Evolutionary conservation across 192 early-diverging fungal genomes (phyloP), one percentile per base, ranked within the genome.

Genomic region (Coemansia umbellata): DNA sequence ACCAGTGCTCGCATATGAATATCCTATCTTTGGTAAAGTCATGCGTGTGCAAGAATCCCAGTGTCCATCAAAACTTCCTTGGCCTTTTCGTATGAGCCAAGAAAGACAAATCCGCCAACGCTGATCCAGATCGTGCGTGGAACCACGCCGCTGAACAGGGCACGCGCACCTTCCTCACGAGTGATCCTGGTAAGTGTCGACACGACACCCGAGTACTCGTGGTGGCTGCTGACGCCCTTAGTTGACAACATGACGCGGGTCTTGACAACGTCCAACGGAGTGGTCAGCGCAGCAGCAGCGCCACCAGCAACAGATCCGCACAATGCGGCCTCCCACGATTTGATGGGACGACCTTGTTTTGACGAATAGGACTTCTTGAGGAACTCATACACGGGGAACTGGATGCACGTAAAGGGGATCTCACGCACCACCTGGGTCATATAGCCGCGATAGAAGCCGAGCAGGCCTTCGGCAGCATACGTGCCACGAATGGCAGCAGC

Each of bases 391-490:
- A 98, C 59, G 5, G 95, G 92, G 65, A 98, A 98, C 68, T 98
- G 95, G 27, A 98, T 87, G 68, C 92, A 95, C 0, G 93, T 84
- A 60, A 98, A 98, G 15, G 95, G 95, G 58, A 98, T 95, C 79
- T 98, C 95, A 32, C 95, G 81, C 54, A 92, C 91, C 4, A 98
- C 86, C 18, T 92, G 94, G 41, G 89, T 92, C 43, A 87, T 64
- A 55, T 89, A 98, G 6, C 95, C 95, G 18, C 92, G 85, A 58
- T 96, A 98, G 52, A 98, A 89, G 4, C 94, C 95, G 47, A 82
- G 50, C 4, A 91, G 31, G 1, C 93, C 93, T 37, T 94, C 89
- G 13, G 75, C 58, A 3, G 67, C 47, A 41, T 86, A 61, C 7
- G 92, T 91, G 37, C 80, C 63, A 24, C 66, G 67, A 8, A 91